Evolutionary conservation across 768 basidiomycete genomes (phyloP).

Genomic region (Naganishia antarctica): DNA sequence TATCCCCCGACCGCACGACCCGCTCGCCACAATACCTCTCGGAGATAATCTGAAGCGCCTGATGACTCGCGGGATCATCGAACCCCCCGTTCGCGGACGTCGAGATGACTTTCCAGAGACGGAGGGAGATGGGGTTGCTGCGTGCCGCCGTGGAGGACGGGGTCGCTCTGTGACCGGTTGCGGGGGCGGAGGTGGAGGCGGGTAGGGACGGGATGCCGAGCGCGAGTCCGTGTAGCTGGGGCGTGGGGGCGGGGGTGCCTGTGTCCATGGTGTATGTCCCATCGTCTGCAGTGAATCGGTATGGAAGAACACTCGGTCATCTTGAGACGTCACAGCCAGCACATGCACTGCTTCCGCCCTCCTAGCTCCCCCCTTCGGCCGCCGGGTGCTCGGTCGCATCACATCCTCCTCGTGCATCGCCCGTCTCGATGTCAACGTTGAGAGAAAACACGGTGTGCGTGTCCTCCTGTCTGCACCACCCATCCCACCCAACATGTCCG

Average conservation of each 20-base stretch:
- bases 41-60: constrained; percentile 77
- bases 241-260: too few species aligned
- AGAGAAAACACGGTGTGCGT: too few species aligned
- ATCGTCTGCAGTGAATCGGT: too few species aligned
- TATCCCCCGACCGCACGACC: too few species aligned
- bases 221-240: not conserved
- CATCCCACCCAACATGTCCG: not conserved
- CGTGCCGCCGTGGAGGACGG: not conserved
- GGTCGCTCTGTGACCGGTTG: not conserved
- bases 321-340: too few species aligned
- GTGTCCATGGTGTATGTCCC: too few species aligned
- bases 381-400: too few species aligned
- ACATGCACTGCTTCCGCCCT: too few species aligned
- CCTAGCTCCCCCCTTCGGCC: too few species aligned
- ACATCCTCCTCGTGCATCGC: not conserved
- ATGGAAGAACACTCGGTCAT: not conserved
- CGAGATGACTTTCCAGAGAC: constrained; percentile 85
- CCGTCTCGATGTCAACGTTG: too few species aligned
- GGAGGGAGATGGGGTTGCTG: constrained; percentile 44
- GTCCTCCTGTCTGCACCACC: too few species aligned
- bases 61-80: constrained; percentile 51
- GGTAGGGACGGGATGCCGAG: constrained; percentile 1
- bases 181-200: not conserved
- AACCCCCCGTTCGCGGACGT: constrained; percentile 54
- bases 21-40: constrained; percentile 59